phyloP scores from a whole-genome alignment of 2,329 filamentous ascomycete genomes.

The Fusarium miscanthi region DNA sequence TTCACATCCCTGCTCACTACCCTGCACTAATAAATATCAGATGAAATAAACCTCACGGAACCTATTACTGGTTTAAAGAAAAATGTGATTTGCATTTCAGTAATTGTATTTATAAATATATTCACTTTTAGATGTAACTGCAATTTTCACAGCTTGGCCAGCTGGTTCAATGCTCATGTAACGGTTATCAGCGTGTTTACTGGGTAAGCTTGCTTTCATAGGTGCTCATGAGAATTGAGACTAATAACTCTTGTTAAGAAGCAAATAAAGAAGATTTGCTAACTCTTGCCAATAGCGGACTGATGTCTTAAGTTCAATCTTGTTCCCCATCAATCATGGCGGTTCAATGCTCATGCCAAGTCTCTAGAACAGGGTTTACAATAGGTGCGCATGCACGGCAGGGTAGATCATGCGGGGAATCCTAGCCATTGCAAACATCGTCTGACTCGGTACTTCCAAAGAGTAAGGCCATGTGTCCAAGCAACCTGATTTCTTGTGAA shows the following conservation, averaged over 20 bases:
- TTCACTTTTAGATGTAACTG: too few relatives aligned
- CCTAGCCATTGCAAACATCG: fast-evolving
- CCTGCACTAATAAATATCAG: fast-evolving
- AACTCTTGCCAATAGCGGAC: fast-evolving
- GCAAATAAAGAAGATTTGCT: fast-evolving
- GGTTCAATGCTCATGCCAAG: not conserved
- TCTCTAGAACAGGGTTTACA: not conserved
- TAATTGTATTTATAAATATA: too few relatives aligned
- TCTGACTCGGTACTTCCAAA: not conserved
- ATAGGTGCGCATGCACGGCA: not conserved
- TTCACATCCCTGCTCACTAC: not conserved
- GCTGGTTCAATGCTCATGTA: too few relatives aligned
- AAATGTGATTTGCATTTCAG: too few relatives aligned
- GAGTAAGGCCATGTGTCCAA: not conserved
- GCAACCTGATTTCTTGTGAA: not conserved
- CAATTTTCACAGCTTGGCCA: too few relatives aligned
- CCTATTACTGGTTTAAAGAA: too few relatives aligned
- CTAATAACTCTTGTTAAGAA: fast-evolving
- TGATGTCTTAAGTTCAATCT: not conserved
- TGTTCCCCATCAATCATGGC: not conserved
- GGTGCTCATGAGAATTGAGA: not conserved
- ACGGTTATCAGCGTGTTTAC: too few relatives aligned
- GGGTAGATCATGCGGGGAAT: not conserved
- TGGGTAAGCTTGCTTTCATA: too few relatives aligned
- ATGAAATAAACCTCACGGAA: fast-evolving